A percentile compares a stretch with the other conserved stretches of the same genome.
These are phyloP conservation scores for Primulina huaijiensis DNA, from an alignment of 257 asterid genomes.

Conservation along the genomic window DNA sequence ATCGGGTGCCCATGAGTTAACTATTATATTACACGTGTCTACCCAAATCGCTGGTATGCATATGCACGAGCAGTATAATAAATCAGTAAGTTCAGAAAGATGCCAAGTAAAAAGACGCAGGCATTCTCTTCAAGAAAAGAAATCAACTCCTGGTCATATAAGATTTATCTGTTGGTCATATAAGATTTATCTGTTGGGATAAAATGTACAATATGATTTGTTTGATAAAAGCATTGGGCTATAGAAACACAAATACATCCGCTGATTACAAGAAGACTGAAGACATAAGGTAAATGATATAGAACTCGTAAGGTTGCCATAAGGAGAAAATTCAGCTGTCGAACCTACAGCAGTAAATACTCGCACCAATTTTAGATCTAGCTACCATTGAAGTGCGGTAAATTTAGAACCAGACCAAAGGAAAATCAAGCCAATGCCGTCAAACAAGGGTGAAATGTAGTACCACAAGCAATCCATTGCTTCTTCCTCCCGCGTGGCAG, in stretches of 20 bases:
- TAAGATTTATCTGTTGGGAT: neutral
- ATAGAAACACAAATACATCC: constrained; percentile 26
- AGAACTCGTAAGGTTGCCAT: neutral
- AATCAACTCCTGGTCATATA: constrained; percentile 11
- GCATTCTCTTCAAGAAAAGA: neutral
- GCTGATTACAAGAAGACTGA: constrained; percentile 27
- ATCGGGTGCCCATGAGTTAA: no score
- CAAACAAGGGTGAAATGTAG: constrained; percentile 80
- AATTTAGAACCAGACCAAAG: neutral
- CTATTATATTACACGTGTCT: no score
- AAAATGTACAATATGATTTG: neutral
- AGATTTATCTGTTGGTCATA: neutral
- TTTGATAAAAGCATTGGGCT: neutral
- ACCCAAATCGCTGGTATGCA: no score
- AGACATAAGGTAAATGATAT: neutral
- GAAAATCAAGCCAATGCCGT: constrained; percentile 60
- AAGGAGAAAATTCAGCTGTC: constrained; percentile 22
- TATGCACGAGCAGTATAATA: no score
- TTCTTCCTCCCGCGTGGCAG: constrained; percentile 71
- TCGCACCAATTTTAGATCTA: neutral
- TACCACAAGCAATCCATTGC: constrained; percentile 88
- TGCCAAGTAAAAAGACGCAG: neutral
- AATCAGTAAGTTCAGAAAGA: no score
- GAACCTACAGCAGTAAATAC: constrained; percentile 6
- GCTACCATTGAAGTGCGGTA: neutral